Evolutionary conservation across 345 rosid genomes (phyloP), one percentile per base, ranked within the genome.

Genomic region (Gynandropsis gynandra): DNA sequence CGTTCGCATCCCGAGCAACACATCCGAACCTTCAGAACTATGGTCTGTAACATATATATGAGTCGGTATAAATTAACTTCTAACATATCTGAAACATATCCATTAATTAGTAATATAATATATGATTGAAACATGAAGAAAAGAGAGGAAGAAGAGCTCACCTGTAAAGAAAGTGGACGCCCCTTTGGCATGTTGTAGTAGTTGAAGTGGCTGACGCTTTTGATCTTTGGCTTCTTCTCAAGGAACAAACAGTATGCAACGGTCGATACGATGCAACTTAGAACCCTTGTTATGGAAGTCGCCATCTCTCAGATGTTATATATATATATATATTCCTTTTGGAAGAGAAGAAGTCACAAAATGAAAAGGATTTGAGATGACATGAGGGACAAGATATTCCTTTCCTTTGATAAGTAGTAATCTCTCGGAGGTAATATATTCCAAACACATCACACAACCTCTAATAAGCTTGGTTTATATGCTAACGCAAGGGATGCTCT

Each of bases 1-100:
- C 96, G 72, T 63, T 86, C 98, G 66, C 98, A 89, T 10, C 96
- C 98, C 38, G 66, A 72, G 80, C 98, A 89, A 70, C 98, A 89
- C 96, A 89, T 89, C 74, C 94, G 52, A 18, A 89, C 95, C 66
- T 86, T 89, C 53, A 89, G 87, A 69, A 83, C 94, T 71, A 83
- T 86, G 4, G 98, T 89, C 97, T 89, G 58, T 10, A 35, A 44
- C 40, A 36, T 33, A 33, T 33, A 11, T 33, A 33, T 33, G 36
- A 33, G 7, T 33, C 36, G n/a, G n/a, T n/a, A n/a, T n/a, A n/a
- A n/a, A n/a, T n/a, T n/a, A n/a, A n/a, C n/a, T n/a, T n/a, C n/a
- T 24, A 24, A 24, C 5, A 24, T 24, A 24, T 24, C 29, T 2
- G 46, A 59, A 63, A 20, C 11, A 46, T 10, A 53, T 5, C 45